Base-by-base conservation (phyloP, 345 rosid genomes). In the Microthlaspi erraticum region DNA sequence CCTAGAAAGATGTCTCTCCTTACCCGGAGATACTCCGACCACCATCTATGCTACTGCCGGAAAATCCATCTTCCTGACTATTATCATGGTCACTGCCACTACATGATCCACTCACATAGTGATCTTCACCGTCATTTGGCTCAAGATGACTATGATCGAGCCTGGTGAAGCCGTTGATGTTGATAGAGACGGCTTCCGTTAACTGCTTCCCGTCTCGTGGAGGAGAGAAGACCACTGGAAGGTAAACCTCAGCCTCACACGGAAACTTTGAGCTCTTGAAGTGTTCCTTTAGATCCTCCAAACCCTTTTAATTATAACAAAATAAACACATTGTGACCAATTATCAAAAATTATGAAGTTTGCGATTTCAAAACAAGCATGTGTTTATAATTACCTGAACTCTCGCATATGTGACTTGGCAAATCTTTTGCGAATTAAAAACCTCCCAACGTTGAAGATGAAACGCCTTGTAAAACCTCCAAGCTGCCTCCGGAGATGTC, bases 201-300 rank as follows among this genome's bases (percentile, higher is more conserved):
- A 84, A 72, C 37, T 70, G 80, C 75, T 65, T 80, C 39, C 99
- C 99, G 43, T 94, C 98, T 53, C 97, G 82, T 13, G 98, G 97
- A 3, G 98, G 99, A 2, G 89, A 74, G 68, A 92, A 94, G 11
- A 88, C 84, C 39, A 92, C 98, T 8, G 99, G 99, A 26, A 94
- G 82, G 76, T 87, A 92, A 46, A 86, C 87, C 62, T 91, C 97
- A 79, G 81, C 78, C 81, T 94, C 96, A 49, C 86, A 72, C 6
- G 98, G 98, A 79, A 94, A 94, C 83, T 91, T 91, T 2, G 98
- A 90, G 88, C 86, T 89, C 87, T 83, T 92, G 72, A 94, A 94
- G 51, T 94, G 99, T 71, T 88, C 97, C 72, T 85, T 90, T 75
- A 95, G 79, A n/a, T 97, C 82, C 71, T 88, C 92, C 79, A 88